A percentile compares a stretch with the other conserved stretches of the same genome.
Conservation (phyloP, 2,329 filamentous ascomycete genomes). For the Leptographium flavum region DNA sequence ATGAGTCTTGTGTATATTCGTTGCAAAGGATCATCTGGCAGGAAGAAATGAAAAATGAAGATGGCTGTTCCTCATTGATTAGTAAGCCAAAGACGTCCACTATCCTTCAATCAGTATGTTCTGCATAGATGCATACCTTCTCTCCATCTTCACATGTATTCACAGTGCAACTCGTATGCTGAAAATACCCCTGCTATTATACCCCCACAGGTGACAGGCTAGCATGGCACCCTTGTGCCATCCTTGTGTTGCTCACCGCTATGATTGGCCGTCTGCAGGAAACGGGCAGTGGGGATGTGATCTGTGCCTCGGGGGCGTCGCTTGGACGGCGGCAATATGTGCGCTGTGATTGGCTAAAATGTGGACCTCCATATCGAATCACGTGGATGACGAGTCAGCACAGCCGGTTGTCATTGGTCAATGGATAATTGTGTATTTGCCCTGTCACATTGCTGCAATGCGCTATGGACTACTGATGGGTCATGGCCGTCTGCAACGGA, state of each 20-base stretch:
- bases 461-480: background rate
- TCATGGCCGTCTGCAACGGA: background rate
- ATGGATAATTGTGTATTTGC: background rate
- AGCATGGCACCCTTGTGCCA: too few relatives aligned
- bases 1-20: too few relatives aligned
- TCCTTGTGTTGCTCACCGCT: background rate
- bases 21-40: too few relatives aligned
- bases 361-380: background rate
- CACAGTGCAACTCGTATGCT: too few relatives aligned
- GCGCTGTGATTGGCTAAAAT: conserved; percentile 7
- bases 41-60: too few relatives aligned
- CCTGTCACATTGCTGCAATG: background rate
- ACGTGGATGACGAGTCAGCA: background rate
- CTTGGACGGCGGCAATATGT: conserved; percentile 8
- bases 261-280: background rate
- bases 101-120: too few relatives aligned
- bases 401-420: background rate
- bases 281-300: background rate
- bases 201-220: too few relatives aligned
- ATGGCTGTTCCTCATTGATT: too few relatives aligned
- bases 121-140: too few relatives aligned
- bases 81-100: too few relatives aligned
- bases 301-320: background rate
- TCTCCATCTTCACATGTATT: too few relatives aligned
- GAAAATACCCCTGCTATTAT: too few relatives aligned